Percentiles rank a stretch among this genome's conserved stretches.
phyloP scores from a whole-genome alignment of 2,329 filamentous ascomycete species.

The Fusarium nygamai region DNA sequence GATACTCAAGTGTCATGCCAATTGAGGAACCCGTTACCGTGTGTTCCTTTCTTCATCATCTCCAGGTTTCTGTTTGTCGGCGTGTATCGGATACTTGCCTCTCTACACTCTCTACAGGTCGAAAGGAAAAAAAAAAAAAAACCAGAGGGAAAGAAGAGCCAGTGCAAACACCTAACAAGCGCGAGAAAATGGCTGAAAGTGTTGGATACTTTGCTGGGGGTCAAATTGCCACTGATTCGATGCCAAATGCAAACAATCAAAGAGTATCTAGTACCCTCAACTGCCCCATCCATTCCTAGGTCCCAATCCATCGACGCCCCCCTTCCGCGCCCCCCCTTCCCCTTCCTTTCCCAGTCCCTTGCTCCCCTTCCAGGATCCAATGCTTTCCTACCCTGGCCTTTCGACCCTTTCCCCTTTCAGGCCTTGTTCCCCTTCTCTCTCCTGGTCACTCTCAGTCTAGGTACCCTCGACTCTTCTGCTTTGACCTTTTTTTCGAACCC shows the following conservation, averaged over 20 bases:
- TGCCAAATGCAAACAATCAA: neutral
- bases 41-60: neutral
- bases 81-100: slow-evolving; percentile 21
- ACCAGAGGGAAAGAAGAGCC: neutral
- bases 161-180: slow-evolving; percentile 22
- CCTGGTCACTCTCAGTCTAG: slow-evolving; percentile 10
- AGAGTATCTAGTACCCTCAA: slow-evolving; percentile 14
- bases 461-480: slow-evolving; percentile 36
- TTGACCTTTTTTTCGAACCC: slow-evolving; percentile 38
- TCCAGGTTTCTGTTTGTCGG: neutral
- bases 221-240: neutral
- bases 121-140: no score
- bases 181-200: slow-evolving; percentile 13
- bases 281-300: slow-evolving; percentile 15
- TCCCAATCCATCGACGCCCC: slow-evolving; percentile 26
- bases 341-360: slow-evolving; percentile 15
- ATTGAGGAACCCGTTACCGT: slow-evolving; percentile 11
- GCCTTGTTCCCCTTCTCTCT: slow-evolving; percentile 37
- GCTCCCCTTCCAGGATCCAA: slow-evolving; percentile 27
- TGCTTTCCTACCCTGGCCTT: slow-evolving; percentile 27
- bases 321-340: slow-evolving; percentile 6
- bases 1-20: neutral
- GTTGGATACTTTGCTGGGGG: slow-evolving; percentile 1
- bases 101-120: neutral
- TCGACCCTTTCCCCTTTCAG: slow-evolving; percentile 38